Base-by-base conservation (phyloP, 2,329 filamentous ascomycete genomes). In the Pseudogymnoascus verrucosus region DNA sequence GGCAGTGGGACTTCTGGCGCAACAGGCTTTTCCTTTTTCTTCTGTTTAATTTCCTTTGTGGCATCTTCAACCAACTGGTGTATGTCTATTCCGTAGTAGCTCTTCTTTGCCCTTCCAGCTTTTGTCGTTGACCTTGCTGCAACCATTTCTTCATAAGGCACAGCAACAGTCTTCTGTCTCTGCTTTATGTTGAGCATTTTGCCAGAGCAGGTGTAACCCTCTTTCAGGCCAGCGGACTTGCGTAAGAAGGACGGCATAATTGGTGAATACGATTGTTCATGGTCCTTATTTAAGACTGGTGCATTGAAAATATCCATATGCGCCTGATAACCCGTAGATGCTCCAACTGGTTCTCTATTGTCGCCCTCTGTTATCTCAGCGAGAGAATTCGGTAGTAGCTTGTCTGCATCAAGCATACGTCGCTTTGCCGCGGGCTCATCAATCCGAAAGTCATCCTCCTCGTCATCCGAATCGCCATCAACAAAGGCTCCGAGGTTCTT, bases 61-160 rank as follows among this genome's bases (percentile, higher is more conserved):
- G 89, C 89, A 14, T 88, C 83, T 64, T 90, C 87, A 64, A 98
- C 82, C 40, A 99, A 78, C 63, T 86, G 81, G 74, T 97, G 92
- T 36, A 99, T 95, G 57, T 96, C 89, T 67, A 99, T 89, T 8
- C 95, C 95, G 73, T 96, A 99, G 76, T 93, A 98, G 69, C 87
- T 88, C 69, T 85, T 85, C 70, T 84, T 85, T 2, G 89, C 89
- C 64, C 86, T 81, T 1, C 89, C 88, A 64, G 88, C 83, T 66
- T 84, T 86, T 0, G 82, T 86, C 63, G 77, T 84, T 4, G 89
- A 90, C 60, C 89, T 80, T 10, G 85, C 82, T 21, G 88, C 88
- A 2, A 90, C 83, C 68, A 91, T 81, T 40, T 83, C 78, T 70
- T 90, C 85, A 70, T 89, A 91, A 0, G 88, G 79, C 1, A 83